Evolutionary conservation across 345 rosid species (phyloP).

Genomic region (Hibiscus syriacus): DNA sequence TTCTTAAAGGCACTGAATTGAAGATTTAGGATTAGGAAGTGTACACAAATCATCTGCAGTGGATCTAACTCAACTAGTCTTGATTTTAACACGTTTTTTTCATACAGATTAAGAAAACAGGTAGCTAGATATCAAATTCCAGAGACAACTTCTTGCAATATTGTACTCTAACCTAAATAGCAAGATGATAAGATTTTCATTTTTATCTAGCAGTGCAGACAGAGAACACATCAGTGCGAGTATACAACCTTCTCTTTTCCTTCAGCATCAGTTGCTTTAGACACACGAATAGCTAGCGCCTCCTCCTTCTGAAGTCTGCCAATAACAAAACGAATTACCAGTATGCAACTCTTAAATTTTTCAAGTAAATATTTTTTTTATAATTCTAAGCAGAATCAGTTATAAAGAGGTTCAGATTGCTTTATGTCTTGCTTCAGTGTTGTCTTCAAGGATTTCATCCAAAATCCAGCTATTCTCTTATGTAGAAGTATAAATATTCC

Average conservation of each 20-base stretch:
- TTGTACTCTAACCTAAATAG: neutral
- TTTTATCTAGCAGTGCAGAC: neutral
- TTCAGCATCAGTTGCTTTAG: conserved; percentile 68
- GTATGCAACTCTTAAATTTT: neutral
- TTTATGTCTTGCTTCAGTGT: no score
- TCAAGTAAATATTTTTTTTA: no score
- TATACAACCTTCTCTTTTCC: conserved; percentile 40
- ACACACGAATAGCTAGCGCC: conserved; percentile 70
- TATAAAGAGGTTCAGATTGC: no score
- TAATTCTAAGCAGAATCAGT: no score
- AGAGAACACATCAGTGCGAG: neutral
- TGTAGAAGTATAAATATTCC: neutral
- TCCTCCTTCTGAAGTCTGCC: conserved; percentile 50
- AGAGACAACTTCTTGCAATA: neutral
- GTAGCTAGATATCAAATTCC: neutral
- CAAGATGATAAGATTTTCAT: neutral
- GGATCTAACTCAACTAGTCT: neutral
- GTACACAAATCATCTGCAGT: neutral
- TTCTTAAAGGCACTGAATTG: neutral
- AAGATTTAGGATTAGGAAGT: neutral
- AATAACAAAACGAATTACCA: neutral
- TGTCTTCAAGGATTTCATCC: conserved; percentile 3
- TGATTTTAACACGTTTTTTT: neutral
- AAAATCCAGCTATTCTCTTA: neutral
- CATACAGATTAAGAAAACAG: neutral